Conservation (phyloP, 108 stramenopile species). For the Stephanodiscus triporus region DNA sequence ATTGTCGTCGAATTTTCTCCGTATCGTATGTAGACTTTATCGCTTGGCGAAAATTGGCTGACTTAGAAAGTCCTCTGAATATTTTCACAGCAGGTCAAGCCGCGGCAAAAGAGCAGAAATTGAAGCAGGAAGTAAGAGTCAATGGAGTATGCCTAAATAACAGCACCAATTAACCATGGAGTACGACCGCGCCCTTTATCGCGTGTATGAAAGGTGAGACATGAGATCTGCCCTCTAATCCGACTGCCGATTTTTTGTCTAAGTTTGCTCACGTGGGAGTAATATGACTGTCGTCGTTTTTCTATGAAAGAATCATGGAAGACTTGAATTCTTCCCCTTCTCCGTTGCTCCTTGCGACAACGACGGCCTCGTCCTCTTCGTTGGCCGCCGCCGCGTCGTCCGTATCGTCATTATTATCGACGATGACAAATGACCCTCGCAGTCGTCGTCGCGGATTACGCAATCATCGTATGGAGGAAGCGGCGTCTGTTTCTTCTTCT, state of each 20-base stretch:
- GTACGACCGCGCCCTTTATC: slow-evolving; percentile 56
- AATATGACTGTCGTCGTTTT: neutral
- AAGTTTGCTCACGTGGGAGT: neutral
- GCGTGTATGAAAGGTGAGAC: slow-evolving; percentile 21
- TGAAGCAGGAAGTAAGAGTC: too few species aligned
- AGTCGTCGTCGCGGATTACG: slow-evolving; percentile 2
- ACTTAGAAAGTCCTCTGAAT: too few species aligned
- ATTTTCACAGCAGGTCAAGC: too few species aligned
- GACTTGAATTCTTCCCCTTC: slow-evolving; percentile 50
- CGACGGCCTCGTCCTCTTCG: neutral
- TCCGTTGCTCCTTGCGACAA: slow-evolving; percentile 20
- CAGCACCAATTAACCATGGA: slow-evolving; percentile 27
- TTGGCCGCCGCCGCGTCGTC: neutral
- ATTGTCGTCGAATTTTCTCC: too few species aligned
- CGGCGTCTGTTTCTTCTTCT: neutral
- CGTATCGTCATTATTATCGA: neutral
- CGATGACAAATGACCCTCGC: slow-evolving; percentile 4
- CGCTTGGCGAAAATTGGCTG: too few species aligned
- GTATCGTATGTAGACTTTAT: too few species aligned
- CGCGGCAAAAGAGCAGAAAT: neutral
- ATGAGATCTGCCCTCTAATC: neutral
- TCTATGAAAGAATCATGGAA: slow-evolving; percentile 56
- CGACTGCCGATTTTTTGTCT: neutral
- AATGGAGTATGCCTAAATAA: neutral
- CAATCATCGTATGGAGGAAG: neutral